These are phyloP conservation scores for Populus deltoides DNA, from an alignment of 345 rosid genomes.

Conservation along the genomic window DNA sequence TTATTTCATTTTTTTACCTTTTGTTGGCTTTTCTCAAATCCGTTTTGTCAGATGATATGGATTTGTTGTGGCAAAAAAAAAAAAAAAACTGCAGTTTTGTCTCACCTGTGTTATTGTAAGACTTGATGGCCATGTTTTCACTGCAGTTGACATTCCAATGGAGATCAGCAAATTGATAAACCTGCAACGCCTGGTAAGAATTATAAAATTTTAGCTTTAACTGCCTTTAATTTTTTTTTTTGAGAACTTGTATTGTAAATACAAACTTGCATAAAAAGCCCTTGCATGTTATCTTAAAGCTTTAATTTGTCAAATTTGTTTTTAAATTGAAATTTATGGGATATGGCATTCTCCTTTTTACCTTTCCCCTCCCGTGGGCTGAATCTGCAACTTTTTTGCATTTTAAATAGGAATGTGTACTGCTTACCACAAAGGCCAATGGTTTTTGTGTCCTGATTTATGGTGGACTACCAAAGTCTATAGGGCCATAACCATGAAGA, in stretches of 20 bases:
- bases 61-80: background rate
- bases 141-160: slow-evolving; percentile 79
- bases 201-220: background rate
- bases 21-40: background rate
- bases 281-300: background rate
- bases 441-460: background rate
- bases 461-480: background rate
- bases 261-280: background rate
- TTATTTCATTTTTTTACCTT: background rate
- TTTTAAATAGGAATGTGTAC: background rate
- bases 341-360: background rate
- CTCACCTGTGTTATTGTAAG: background rate
- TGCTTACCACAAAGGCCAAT: background rate
- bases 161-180: slow-evolving; percentile 71
- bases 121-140: slow-evolving; percentile 7
- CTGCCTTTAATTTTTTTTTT: background rate
- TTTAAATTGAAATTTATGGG: background rate
- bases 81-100: background rate
- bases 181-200: slow-evolving; percentile 85
- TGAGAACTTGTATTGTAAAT: background rate
- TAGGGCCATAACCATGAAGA: background rate
- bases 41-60: background rate
- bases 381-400: background rate
- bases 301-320: background rate
- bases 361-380: background rate